Evolutionary conservation across 1,284 basidiomycete species (phyloP), one percentile per base, ranked within the genome.

Genomic region (Pseudozyma sp.): DNA sequence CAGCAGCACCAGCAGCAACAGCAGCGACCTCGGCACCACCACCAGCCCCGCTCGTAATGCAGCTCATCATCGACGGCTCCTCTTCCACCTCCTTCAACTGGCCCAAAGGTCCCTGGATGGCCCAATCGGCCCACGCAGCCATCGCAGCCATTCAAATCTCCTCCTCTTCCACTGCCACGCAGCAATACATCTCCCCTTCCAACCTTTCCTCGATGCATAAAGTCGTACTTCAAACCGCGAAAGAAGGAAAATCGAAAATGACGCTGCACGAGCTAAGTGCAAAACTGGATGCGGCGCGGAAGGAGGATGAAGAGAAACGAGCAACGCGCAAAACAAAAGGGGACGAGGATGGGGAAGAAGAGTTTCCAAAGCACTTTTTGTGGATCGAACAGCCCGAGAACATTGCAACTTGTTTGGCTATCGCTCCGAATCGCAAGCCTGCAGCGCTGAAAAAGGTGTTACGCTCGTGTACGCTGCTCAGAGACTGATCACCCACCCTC

Each of bases 341-440:
- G 18, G 49, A 19, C 3, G 54, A 51, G 9, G 48, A 56, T 1
- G 57, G 43, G 2, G 59, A 54, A 21, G 75, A 76, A 10, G 67
- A 66, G 51, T 77, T 85, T 35, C 83, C 83, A 6, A 35, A 52
- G 13, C 86, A 89, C 64, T 86, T 88, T 55, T 76, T 89, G 12
- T 89, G 89, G 89, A 85, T 87, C 39, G 89, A 89, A 75, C 87
- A 88, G 68, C 89, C 89, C 0, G 89, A 89, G 82, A 86, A 88
- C 61, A 69, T 86, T 1, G 86, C 89, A 1, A 89, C 89, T 1
- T 89, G 88, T 69, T 79, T 89, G 38, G 89, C 89, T 6, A 80
- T 89, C 2, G 88, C 88, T 14, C 89, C 89, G 0, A 89, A 89
- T 60, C 81, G 86, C 48, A 86, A 87, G 59, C 87, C 87, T 5